phyloP scores from a whole-genome alignment of 345 rosid species.

The Gossypium australe region DNA sequence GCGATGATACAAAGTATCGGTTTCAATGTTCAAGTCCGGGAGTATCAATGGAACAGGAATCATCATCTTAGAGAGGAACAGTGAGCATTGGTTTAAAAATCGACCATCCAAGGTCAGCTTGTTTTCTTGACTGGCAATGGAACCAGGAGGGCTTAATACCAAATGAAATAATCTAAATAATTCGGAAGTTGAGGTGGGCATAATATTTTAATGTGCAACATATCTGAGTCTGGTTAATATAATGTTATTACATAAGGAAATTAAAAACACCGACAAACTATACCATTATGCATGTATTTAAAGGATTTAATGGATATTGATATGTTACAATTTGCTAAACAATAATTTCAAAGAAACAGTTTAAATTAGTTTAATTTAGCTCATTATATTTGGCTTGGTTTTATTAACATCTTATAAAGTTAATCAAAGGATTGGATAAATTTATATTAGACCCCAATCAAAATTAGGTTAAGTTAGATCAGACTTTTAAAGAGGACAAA shows the following conservation, averaged over 20 bases:
- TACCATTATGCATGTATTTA: too few species aligned
- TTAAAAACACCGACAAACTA: too few species aligned
- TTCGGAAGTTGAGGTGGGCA: conserved; percentile 63
- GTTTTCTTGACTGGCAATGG: conserved; percentile 60
- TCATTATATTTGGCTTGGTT: too few species aligned
- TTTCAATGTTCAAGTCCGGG: conserved; percentile 57
- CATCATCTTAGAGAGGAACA: conserved; percentile 20
- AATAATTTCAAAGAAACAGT: too few species aligned
- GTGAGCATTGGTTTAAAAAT: neutral
- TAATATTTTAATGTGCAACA: conserved; percentile 62
- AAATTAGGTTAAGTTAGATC: too few species aligned
- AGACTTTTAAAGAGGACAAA: too few species aligned
- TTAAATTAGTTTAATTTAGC: too few species aligned
- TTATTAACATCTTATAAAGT: too few species aligned
- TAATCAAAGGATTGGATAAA: too few species aligned
- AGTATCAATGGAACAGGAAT: conserved; percentile 57
- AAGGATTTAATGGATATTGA: too few species aligned
- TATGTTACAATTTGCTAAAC: too few species aligned
- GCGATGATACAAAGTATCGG: conserved; percentile 54
- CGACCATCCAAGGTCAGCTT: conserved; percentile 26
- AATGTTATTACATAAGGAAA: neutral
- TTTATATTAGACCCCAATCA: too few species aligned
- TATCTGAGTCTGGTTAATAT: conserved; percentile 27
- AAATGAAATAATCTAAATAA: conserved; percentile 66
- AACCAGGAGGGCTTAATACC: conserved; percentile 61